These are phyloP conservation scores for Neonectria punicea DNA, from an alignment of 2,329 filamentous ascomycete species.

Conservation along the genomic window DNA sequence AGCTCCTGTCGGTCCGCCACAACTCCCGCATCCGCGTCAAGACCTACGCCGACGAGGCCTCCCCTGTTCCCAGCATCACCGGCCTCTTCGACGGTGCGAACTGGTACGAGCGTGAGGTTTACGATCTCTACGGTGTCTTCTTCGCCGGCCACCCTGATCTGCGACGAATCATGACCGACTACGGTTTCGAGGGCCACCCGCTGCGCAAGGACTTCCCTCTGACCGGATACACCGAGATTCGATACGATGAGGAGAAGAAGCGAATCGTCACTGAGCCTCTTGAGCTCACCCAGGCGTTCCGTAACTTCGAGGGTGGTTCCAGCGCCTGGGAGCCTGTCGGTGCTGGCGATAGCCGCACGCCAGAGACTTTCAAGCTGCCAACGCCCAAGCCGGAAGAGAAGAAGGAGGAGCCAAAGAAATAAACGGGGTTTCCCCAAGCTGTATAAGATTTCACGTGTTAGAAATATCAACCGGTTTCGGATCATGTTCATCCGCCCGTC, in stretches of 20 bases:
- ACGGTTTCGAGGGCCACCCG: constrained; percentile 98
- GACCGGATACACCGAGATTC: constrained; percentile 97
- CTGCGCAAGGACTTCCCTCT: constrained; percentile 97
- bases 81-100: constrained; percentile 93
- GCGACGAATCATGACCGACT: constrained; percentile 98
- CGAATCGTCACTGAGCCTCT: constrained; percentile 97
- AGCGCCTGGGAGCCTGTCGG: constrained; percentile 75
- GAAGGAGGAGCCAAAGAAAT: constrained; percentile 93
- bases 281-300: constrained; percentile 97
- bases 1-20: constrained; percentile 93
- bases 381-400: constrained; percentile 95
- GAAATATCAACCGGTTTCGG: constrained; percentile 44
- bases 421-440: constrained; percentile 51
- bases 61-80: constrained; percentile 89
- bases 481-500: constrained; percentile 27
- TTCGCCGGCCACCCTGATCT: constrained; percentile 96
- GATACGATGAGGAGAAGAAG: constrained; percentile 99
- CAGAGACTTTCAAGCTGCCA: constrained; percentile 91
- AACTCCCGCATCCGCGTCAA: constrained; percentile 98
- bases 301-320: constrained; percentile 94
- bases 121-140: constrained; percentile 97
- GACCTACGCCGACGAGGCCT: constrained; percentile 97
- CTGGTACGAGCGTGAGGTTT: constrained; percentile 98
- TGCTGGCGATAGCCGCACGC: constrained; percentile 79
- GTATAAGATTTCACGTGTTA: constrained; percentile 48